Base-by-base conservation (phyloP, 371 early-diverging fungal genomes). In the Mucor piriformis region DNA sequence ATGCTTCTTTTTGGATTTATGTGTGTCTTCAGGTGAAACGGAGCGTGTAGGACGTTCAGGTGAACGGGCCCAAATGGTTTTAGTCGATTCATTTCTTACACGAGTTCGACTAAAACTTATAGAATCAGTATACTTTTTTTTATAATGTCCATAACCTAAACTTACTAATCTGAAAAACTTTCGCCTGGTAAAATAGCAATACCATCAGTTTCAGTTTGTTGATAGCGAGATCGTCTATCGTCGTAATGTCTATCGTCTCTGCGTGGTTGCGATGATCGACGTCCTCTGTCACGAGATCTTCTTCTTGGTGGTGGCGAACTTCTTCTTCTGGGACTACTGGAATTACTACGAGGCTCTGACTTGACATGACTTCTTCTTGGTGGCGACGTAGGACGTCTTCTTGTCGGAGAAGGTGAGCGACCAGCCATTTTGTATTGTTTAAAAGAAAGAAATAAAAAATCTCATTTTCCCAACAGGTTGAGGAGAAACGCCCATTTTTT, bases 41-140 rank as follows among this genome's bases (percentile, higher is more conserved):
- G 79, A 71, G 35, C 73, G 71, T 38, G 69, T 65, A 46, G 46
- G 46, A 46, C 66, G 62, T 52, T 69, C 69, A 23, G 91, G 92
- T 0, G 92, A 90, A 13, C 84, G 61, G 1, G 88, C 83, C 89
- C 91, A 92, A 34, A 92, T 81, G 0, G 85, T 88, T 42, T 69
- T 73, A 20, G 69, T 60, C 29, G 67, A 85, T 10, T 70, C 70
- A 34, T 83, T 70, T 24, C 92, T 77, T n/a, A 72, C 70, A 21
- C 76, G 67, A 50, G 55, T 67, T 38, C 78, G 81, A 59, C 81
- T 85, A 67, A n/a, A n/a, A n/a, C n/a, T n/a, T n/a, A n/a, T n/a
- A n/a, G n/a, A n/a, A n/a, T n/a, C n/a, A n/a, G n/a, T n/a, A n/a
- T n/a, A n/a, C n/a, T n/a, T n/a, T n/a, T n/a, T n/a, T n/a, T n/a